These are phyloP conservation scores for Gracilaria gracilis DNA, from an alignment of 23 red algal species.

Conservation along the genomic window DNA sequence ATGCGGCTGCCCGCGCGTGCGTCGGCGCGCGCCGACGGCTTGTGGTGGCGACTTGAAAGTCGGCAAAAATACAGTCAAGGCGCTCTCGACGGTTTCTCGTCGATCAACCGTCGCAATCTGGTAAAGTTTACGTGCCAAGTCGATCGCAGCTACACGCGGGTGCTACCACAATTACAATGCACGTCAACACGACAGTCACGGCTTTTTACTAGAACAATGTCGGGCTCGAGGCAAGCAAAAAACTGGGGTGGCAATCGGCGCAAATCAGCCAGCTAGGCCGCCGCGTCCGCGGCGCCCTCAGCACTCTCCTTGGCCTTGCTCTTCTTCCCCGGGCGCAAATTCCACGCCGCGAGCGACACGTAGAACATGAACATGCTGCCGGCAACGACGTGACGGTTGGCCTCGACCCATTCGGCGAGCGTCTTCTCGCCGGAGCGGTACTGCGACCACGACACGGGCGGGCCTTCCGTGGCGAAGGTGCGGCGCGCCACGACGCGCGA, in stretches of 20 bases:
- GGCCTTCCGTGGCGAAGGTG: slow-evolving; percentile 43
- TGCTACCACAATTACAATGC: no score
- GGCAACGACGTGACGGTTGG: slow-evolving; percentile 68
- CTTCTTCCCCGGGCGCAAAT: slow-evolving; percentile 38
- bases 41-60: no score
- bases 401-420: slow-evolving; percentile 72
- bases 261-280: no score
- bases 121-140: no score
- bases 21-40: neutral
- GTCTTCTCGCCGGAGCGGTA: slow-evolving; percentile 68
- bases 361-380: slow-evolving; percentile 56
- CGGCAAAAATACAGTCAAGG: no score
- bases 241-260: no score
- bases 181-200: no score
- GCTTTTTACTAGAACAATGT: no score
- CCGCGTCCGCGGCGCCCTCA: neutral
- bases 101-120: no score
- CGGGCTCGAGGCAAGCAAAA: no score
- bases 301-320: neutral
- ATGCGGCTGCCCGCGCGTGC: neutral
- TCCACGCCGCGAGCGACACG: slow-evolving; percentile 57
- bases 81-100: no score
- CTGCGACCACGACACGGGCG: slow-evolving; percentile 74
- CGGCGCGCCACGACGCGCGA: neutral
- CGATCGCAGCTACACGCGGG: no score